Evolutionary conservation across 306 rosid genomes (phyloP), one percentile per base, ranked within the genome.

Genomic region (Prunus armeniaca): DNA sequence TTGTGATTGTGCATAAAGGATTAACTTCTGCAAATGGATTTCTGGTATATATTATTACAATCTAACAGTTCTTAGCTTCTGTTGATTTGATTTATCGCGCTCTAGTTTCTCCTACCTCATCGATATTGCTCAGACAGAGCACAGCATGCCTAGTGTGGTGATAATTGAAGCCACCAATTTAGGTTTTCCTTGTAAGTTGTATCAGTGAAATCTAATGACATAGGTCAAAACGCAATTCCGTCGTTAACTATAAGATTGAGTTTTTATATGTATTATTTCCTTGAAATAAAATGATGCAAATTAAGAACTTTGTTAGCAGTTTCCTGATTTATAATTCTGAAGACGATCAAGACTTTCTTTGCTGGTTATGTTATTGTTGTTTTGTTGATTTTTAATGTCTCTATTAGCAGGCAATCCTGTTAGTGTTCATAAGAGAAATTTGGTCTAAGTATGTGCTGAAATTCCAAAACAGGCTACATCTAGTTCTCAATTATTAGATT

Each of bases 21-120:
- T 17, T 18, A 65, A 54, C 65, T 66, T 72, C 46, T 61, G 67
- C 10, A n/a, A 75, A 61, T 60, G 58, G 69, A 70, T 76, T 43
- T 41, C 57, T 54, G 66, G 62, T 30, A 10, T 76, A 32, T 73
- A 17, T 28, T 64, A 22, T 12, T 71, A 43, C 34, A 19, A 63
- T 64, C 73, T 70, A 41, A 46, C 58, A 27, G 30, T 49, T 32
- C 47, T 46, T 69, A 45, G 24, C 74, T 46, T 76, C 30, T 65
- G 30, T 56, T 38, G 75, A 65, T 72, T 65, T 50, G 61, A 19
- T 30, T 25, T 45, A 28, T 61, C 25, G 60, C 27, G 54, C 71
- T 58, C 20, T 57, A 12, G n/a, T 69, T 47, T 64, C 15, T 22
- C 28, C 25, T 18, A 47, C 55, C 63, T 3, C 11, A 13, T 63